Evolutionary conservation across 164 flowering plant species (phyloP).

Genomic region (Akebia trifoliata): DNA sequence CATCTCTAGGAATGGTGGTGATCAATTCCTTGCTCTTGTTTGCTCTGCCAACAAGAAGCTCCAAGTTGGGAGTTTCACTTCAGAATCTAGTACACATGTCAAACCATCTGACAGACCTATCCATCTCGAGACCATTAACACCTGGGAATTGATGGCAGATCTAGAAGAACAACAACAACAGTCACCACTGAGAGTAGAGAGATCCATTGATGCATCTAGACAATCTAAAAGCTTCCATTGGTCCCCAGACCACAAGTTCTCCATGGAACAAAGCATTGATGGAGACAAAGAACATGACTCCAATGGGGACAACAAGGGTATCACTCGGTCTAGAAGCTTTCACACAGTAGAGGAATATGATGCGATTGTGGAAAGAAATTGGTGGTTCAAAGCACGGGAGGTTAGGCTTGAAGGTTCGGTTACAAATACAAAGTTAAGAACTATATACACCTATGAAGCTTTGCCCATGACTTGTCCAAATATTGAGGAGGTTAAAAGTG

Average conservation of each 20-base stretch:
- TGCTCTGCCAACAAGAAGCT: conserved; percentile 17
- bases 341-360: conserved; percentile 34
- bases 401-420: no score
- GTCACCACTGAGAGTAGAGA: not conserved
- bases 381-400: not conserved
- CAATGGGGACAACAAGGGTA: not conserved
- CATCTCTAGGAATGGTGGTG: conserved; percentile 13
- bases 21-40: conserved; percentile 22
- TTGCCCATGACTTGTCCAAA: no score
- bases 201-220: not conserved
- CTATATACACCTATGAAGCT: no score
- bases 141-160: conserved; percentile 26
- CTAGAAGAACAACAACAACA: conserved; percentile 17
- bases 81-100: not conserved
- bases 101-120: not conserved
- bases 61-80: not conserved
- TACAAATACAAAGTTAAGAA: no score
- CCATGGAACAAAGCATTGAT: not conserved
- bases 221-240: conserved; percentile 17
- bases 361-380: conserved; percentile 7
- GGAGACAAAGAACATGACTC: not conserved
- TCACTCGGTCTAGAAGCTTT: conserved; percentile 19
- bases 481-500: no score
- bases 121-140: conserved; percentile 15
- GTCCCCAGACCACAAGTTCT: not conserved